Evolutionary conservation across 768 basidiomycete genomes (phyloP).

Genomic region (Podaxis rugospora): DNA sequence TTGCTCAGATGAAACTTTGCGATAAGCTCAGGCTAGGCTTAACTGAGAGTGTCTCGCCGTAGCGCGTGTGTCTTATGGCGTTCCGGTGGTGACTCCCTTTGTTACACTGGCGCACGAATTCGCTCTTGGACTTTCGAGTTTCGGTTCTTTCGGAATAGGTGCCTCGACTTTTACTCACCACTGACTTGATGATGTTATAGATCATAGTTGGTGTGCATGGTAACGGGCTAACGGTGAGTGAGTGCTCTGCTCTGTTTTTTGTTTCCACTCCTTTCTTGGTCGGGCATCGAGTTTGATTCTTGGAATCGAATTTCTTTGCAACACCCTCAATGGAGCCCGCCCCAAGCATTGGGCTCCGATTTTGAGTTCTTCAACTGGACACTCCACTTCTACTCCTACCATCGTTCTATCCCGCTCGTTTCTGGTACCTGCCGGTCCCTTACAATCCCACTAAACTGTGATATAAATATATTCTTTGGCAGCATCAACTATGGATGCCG

Average conservation of each 20-base stretch:
- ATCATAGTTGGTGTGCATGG: slow-evolving; percentile 41
- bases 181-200: slow-evolving; percentile 7
- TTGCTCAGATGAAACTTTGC: not conserved
- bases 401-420: not conserved
- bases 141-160: not conserved
- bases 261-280: not conserved
- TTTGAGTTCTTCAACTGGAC: too few species aligned
- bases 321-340: not conserved
- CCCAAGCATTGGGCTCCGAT: not conserved
- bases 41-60: not conserved
- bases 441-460: too few species aligned
- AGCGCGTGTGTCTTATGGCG: not conserved
- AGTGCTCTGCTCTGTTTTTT: not conserved
- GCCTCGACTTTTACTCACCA: not conserved
- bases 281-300: not conserved
- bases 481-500: slow-evolving; percentile 70
- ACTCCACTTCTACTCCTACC: not conserved
- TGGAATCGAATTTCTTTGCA: not conserved
- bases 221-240: slow-evolving; percentile 49
- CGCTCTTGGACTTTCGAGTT: not conserved
- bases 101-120: not conserved
- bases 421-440: not conserved
- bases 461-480: not conserved
- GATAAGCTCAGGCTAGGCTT: not conserved
- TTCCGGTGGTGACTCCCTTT: too few species aligned